Conservation (phyloP, 768 basidiomycete species). For the Flagelloscypha sp. region DNA sequence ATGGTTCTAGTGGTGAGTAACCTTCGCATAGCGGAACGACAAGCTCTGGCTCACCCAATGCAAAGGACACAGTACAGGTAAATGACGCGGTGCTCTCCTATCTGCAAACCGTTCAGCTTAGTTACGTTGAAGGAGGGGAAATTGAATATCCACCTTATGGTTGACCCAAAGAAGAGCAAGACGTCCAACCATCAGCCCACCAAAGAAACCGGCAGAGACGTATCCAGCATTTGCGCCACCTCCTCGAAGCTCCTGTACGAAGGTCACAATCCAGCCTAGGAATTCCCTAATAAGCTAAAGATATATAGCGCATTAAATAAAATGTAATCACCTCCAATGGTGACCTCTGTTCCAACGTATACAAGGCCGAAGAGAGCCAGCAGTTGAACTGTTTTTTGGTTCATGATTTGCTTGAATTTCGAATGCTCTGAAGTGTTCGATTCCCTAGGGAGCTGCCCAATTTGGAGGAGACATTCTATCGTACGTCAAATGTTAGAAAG, state of each 20-base stretch:
- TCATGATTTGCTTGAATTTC: conserved; percentile 42
- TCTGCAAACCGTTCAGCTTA: conserved; percentile 16
- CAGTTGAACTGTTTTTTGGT: conserved; percentile 46
- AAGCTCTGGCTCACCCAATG: conserved; percentile 30
- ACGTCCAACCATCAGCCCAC: conserved; percentile 49
- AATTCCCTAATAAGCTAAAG: background rate
- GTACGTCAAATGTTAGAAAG: conserved; percentile 31
- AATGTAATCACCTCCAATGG: conserved; percentile 32
- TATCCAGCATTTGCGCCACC: conserved; percentile 45
- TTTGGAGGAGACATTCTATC: conserved; percentile 45
- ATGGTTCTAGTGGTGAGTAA: background rate
- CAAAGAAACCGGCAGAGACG: conserved; percentile 50
- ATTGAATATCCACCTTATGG: conserved; percentile 34
- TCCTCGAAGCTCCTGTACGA: conserved; percentile 31
- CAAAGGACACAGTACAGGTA: conserved; percentile 44
- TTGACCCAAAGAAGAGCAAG: conserved; percentile 50
- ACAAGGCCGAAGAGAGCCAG: conserved; percentile 57
- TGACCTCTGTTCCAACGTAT: conserved; percentile 66
- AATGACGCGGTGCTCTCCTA: conserved; percentile 48
- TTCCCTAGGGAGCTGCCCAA: conserved; percentile 40
- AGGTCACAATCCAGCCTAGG: conserved; percentile 67
- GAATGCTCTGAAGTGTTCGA: conserved; percentile 28
- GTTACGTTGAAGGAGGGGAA: conserved; percentile 1
- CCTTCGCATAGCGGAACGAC: background rate
- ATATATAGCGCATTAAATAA: background rate